Conservation (phyloP, 345 rosid species). For the Gossypium rotundifolium region DNA sequence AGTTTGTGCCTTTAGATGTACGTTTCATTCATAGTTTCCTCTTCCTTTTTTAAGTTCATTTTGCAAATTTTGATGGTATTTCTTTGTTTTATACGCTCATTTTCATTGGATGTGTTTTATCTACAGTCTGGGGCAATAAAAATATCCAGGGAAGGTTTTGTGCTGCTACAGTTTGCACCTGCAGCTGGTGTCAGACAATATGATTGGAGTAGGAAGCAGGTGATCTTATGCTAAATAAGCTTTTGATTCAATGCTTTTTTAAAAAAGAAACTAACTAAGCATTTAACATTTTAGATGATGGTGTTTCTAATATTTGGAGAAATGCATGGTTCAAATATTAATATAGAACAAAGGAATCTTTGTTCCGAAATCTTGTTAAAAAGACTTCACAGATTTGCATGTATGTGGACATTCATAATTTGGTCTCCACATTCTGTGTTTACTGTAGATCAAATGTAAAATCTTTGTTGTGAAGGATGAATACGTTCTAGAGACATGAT, state of each 20-base stretch:
- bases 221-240: conserved; percentile 12
- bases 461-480: not conserved
- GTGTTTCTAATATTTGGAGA: not conserved
- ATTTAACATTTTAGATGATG: not conserved
- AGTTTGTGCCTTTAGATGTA: conserved; percentile 70
- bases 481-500: not conserved
- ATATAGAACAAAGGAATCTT: not conserved
- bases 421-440: not conserved
- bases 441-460: not conserved
- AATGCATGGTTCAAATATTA: not conserved
- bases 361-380: not conserved
- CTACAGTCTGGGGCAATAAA: conserved; percentile 81
- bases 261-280: not conserved
- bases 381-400: not conserved
- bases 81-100: conserved; percentile 7
- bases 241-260: not conserved
- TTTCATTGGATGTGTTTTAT: not conserved
- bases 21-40: conserved; percentile 1
- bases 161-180: conserved; percentile 82
- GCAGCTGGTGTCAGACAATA: conserved; percentile 67
- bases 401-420: not conserved
- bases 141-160: conserved; percentile 59
- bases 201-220: conserved; percentile 96
- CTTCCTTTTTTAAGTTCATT: not conserved
- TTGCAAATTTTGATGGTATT: not conserved